Percentiles rank a stretch among this genome's conserved stretches.
Evolutionary conservation across 768 basidiomycete species (phyloP).

Genomic region (Suillus tomentosus): DNA sequence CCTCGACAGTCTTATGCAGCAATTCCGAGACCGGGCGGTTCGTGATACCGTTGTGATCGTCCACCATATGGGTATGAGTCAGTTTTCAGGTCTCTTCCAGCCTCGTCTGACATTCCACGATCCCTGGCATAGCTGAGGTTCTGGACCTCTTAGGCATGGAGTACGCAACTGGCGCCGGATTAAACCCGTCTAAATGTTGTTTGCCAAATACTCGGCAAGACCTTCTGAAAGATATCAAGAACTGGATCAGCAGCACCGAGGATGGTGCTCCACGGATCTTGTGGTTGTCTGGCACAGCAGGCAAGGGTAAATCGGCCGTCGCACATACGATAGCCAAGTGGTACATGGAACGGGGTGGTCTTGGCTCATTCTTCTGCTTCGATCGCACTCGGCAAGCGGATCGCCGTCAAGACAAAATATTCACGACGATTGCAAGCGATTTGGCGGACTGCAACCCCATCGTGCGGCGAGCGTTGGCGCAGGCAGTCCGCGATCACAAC

Average conservation of each 20-base stretch:
- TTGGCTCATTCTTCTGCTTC: slow-evolving; percentile 20
- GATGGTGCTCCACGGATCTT: slow-evolving; percentile 11
- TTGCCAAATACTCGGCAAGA: slow-evolving; percentile 15
- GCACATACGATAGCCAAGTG: slow-evolving; percentile 18
- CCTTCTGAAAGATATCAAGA: slow-evolving; percentile 17
- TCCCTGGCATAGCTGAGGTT: neutral
- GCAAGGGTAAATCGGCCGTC: slow-evolving; percentile 9
- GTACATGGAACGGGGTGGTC: slow-evolving; percentile 12
- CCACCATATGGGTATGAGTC: neutral
- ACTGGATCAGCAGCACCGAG: slow-evolving; percentile 15
- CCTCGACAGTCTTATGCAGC: neutral
- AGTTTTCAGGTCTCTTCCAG: neutral
- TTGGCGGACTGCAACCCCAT: neutral
- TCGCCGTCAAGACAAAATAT: slow-evolving; percentile 1
- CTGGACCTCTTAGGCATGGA: slow-evolving; percentile 1
- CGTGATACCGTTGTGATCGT: neutral
- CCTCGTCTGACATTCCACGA: neutral
- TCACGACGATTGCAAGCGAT: slow-evolving; percentile 4
- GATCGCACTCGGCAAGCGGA: slow-evolving; percentile 10
- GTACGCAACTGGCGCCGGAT: slow-evolving; percentile 1
- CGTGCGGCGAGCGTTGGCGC: slow-evolving; percentile 2
- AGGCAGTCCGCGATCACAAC: neutral
- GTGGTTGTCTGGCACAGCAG: slow-evolving; percentile 16
- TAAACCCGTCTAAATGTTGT: slow-evolving; percentile 11
- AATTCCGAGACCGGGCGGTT: neutral